Percentiles rank a stretch among this genome's conserved stretches.
Conservation (phyloP, 768 basidiomycete species). For the Crucibulum laeve region DNA sequence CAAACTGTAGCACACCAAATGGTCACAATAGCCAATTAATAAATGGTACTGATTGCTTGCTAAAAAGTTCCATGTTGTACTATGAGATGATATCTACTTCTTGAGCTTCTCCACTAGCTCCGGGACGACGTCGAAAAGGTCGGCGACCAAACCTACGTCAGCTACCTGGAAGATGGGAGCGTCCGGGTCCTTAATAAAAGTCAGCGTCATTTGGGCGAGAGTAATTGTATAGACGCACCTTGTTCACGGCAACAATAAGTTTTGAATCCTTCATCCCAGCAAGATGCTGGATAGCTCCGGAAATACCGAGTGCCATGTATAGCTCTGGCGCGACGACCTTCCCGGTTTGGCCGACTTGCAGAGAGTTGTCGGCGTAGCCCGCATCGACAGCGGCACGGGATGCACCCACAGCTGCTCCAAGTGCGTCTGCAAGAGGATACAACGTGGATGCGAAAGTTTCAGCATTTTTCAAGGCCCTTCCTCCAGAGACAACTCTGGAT, state of each 20-base stretch:
- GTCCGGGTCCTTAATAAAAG: constrained; percentile 71
- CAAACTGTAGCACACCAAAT: background rate
- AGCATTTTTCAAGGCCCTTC: constrained; percentile 90
- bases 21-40: background rate
- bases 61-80: too few species aligned
- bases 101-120: constrained; percentile 88
- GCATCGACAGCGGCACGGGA: constrained; percentile 97
- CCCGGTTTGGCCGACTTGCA: constrained; percentile 99
- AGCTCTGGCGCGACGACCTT: constrained; percentile 97
- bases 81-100: background rate
- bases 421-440: constrained; percentile 87
- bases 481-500: constrained; percentile 87
- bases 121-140: constrained; percentile 89
- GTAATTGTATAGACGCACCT: constrained; percentile 42
- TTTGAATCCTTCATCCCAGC: constrained; percentile 99
- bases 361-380: constrained; percentile 94
- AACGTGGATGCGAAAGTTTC: constrained; percentile 86
- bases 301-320: constrained; percentile 95
- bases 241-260: constrained; percentile 97
- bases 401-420: constrained; percentile 97
- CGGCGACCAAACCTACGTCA: constrained; percentile 90
- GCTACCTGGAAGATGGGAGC: constrained; percentile 99
- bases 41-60: too few species aligned
- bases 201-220: background rate
- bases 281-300: constrained; percentile 97